A percentile compares a stretch with the other conserved stretches of the same genome.
Conservation (phyloP, 2,329 filamentous ascomycete genomes). For the Venturia effusa region DNA sequence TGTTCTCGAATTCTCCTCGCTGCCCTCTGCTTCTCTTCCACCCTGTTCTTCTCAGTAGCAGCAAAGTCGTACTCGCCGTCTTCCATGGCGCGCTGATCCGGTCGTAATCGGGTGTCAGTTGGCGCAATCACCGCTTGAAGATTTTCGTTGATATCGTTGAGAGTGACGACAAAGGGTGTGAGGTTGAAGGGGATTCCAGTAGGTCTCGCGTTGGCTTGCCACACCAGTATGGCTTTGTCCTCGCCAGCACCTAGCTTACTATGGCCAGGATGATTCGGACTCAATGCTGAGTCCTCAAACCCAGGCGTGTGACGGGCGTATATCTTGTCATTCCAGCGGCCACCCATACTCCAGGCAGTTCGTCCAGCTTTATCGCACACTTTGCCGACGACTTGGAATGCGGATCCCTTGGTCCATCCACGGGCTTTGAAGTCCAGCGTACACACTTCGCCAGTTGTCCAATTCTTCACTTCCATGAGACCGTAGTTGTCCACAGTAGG, state of each 20-base stretch:
- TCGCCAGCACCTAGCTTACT: conserved; percentile 28
- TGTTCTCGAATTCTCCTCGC: conserved; percentile 63
- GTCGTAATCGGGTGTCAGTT: conserved; percentile 84
- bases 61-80: conserved; percentile 95
- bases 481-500: conserved; percentile 98
- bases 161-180: conserved; percentile 87
- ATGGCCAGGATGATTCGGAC: conserved; percentile 35
- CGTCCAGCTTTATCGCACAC: conserved; percentile 69
- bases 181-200: conserved; percentile 89
- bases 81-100: conserved; percentile 96
- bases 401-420: conserved; percentile 89
- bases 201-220: conserved; percentile 77
- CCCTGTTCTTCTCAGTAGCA: conserved; percentile 82
- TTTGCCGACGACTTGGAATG: conserved; percentile 80
- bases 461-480: conserved; percentile 93
- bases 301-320: conserved; percentile 90
- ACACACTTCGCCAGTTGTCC: conserved; percentile 87
- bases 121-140: conserved; percentile 69
- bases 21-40: conserved; percentile 83
- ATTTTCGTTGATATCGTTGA: conserved; percentile 86
- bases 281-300: conserved; percentile 51
- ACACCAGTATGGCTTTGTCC: conserved; percentile 68
- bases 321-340: conserved; percentile 94
- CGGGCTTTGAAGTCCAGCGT: conserved; percentile 86
- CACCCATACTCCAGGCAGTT: conserved; percentile 80